Evolutionary conservation across 805 yeast genomes (phyloP), one percentile per base, ranked within the genome.

Genomic region (Ogataea trehalophila): DNA sequence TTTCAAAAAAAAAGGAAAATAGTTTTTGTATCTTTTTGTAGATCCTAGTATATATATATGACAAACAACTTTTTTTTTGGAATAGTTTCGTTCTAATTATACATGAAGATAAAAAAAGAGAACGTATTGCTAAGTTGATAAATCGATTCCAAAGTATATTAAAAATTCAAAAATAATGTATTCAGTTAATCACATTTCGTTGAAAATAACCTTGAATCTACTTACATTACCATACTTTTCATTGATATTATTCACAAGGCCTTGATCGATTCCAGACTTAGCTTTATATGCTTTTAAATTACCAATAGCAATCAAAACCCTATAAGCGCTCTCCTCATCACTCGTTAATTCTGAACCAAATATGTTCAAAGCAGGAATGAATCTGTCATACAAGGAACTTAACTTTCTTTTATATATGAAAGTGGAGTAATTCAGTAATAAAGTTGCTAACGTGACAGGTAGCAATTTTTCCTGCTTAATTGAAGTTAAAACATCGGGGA

Each of bases 301-400:
- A 3, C 94, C 95, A 48, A 72, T 74, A 0, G 85, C 81, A 23
- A 87, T 71, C 11, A 75, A 52, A 20, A 81, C 54, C 58, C 96
- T 73, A 62, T 87, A 87, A 0, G 81, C 78, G 2, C 90, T 79
- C 63, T 87, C 96, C 37, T 80, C 75, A 36, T 76, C 76, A 1
- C 66, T 56, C 3, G 54, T 16, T 9, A 60, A 26, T 1, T 42
- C 44, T 5, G 53, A 41, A 15, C 52, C 53, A 16, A 51, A 48
- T n/a, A 39, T 46, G 40, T 57, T 55, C 16, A 59, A 35, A 8
- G 45, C 48, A 14, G 56, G 53, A 4, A 62, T 66, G 41, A 60
- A 62, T 26, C 62, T 62, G 0, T 51, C 48, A 63, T 2, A 66
- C 51, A 46, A 67, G 29, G 60, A 66, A 5, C 45, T 18, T 8